phyloP scores from a whole-genome alignment of 306 rosid genomes.

The Prunus mira region DNA sequence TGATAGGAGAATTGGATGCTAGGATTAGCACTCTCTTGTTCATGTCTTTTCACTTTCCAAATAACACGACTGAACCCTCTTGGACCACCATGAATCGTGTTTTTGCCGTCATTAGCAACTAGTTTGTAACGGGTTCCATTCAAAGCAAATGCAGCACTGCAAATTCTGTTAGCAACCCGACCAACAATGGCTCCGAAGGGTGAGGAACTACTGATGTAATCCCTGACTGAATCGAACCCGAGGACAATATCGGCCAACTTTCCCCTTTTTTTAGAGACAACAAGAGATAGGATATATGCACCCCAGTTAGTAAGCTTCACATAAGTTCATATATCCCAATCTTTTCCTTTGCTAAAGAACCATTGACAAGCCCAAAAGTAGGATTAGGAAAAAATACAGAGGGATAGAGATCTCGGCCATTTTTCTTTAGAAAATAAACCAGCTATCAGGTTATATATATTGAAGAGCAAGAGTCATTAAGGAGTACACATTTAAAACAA shows the following conservation, averaged over 20 bases:
- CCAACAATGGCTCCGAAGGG: background rate
- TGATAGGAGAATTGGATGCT: background rate
- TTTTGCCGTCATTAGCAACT: constrained; percentile 4
- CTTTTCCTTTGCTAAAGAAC: background rate
- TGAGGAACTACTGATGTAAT: background rate
- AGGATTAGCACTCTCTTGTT: background rate
- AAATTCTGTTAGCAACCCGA: background rate
- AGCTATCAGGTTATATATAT: background rate
- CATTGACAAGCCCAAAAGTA: constrained; percentile 2
- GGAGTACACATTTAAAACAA: background rate
- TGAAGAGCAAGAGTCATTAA: background rate
- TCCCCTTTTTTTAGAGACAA: background rate
- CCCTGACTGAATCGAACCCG: background rate
- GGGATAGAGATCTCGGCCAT: background rate
- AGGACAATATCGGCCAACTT: background rate
- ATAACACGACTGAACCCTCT: constrained; percentile 15
- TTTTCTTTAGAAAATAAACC: background rate
- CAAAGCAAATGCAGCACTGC: background rate
- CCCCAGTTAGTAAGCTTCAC: background rate
- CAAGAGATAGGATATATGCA: background rate
- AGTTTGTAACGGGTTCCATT: background rate
- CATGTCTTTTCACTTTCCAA: constrained; percentile 8
- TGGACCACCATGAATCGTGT: constrained; percentile 17
- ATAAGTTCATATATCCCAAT: constrained; percentile 7
- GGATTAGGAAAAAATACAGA: background rate